A percentile compares a stretch with the other conserved stretches of the same genome.
phyloP scores from a whole-genome alignment of 2,329 filamentous ascomycete species.

The Cordyceps pruinosa region DNA sequence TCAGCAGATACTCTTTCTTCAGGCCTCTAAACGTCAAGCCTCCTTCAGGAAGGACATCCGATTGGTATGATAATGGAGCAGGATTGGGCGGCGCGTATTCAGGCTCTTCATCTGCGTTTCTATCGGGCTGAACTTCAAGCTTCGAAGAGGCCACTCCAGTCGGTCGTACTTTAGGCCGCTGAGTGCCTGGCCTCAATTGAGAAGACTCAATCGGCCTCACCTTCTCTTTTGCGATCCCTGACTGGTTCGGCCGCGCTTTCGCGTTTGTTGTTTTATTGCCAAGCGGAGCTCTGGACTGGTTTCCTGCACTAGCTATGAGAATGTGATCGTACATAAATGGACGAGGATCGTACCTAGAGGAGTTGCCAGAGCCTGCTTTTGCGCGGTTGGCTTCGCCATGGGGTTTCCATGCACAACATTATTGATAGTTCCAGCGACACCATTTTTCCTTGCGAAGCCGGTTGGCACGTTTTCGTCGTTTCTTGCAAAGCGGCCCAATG shows the following conservation, averaged over 20 bases:
- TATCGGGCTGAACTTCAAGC: conserved; percentile 54
- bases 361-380: conserved; percentile 60
- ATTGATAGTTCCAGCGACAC: conserved; percentile 47
- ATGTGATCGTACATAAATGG: not conserved
- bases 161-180: conserved; percentile 49
- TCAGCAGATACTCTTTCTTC: conserved; percentile 52
- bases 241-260: conserved; percentile 64
- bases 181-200: conserved; percentile 49
- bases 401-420: conserved; percentile 31
- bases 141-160: conserved; percentile 50
- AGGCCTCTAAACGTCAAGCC: conserved; percentile 51
- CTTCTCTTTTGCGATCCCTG: conserved; percentile 54
- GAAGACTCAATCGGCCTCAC: conserved; percentile 57
- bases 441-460: conserved; percentile 33
- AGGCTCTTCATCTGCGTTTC: conserved; percentile 60
- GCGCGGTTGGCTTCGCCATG: conserved; percentile 38
- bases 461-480: conserved; percentile 73
- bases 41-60: conserved; percentile 57
- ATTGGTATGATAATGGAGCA: conserved; percentile 59
- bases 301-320: conserved; percentile 18
- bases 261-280: conserved; percentile 96
- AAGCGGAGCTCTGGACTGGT: conserved; percentile 67
- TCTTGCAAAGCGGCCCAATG: conserved; percentile 60
- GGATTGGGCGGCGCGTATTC: conserved; percentile 83
- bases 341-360: conserved; percentile 60